phyloP scores from a whole-genome alignment of 1,284 basidiomycete genomes.

The Apiotrichum sp. region DNA sequence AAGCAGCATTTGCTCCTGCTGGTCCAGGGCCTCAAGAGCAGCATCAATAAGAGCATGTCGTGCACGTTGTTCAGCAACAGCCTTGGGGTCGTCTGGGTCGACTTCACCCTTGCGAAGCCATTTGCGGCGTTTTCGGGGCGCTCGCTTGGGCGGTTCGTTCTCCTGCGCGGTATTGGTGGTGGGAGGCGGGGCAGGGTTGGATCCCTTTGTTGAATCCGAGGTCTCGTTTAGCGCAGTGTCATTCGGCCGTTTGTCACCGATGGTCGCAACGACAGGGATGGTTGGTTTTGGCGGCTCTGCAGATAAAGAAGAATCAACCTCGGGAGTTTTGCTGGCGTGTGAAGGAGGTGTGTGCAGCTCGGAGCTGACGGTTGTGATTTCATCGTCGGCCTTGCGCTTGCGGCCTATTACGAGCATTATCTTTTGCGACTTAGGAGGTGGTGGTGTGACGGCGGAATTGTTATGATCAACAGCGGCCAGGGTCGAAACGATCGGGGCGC shows the following conservation, averaged over 20 bases:
- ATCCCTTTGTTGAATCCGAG: background rate
- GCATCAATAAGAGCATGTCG: slow-evolving; percentile 18
- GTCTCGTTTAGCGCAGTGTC: background rate
- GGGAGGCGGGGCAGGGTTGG: background rate
- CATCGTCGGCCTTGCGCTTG: slow-evolving; percentile 14
- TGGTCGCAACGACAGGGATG: background rate
- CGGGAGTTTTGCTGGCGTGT: slow-evolving; percentile 2
- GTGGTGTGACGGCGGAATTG: background rate
- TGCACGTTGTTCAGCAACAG: slow-evolving; percentile 34
- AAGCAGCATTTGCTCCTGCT: slow-evolving; percentile 25
- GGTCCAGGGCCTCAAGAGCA: slow-evolving; percentile 30
- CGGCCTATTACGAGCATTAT: slow-evolving; percentile 10
- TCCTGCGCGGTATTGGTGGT: background rate
- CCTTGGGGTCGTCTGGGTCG: slow-evolving; percentile 40
- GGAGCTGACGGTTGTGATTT: slow-evolving; percentile 5
- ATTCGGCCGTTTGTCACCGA: background rate
- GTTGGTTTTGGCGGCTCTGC: background rate
- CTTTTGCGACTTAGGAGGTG: background rate
- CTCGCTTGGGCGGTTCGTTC: slow-evolving; percentile 16
- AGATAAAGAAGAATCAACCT: background rate
- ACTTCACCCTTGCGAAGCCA: slow-evolving; percentile 42
- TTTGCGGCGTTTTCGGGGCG: slow-evolving; percentile 33
- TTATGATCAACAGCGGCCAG: background rate
- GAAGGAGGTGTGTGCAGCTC: slow-evolving; percentile 7
- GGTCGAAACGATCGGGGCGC: background rate